Conservation (phyloP, 192 early-diverging fungal genomes). For the Chytriomyces sp. region DNA sequence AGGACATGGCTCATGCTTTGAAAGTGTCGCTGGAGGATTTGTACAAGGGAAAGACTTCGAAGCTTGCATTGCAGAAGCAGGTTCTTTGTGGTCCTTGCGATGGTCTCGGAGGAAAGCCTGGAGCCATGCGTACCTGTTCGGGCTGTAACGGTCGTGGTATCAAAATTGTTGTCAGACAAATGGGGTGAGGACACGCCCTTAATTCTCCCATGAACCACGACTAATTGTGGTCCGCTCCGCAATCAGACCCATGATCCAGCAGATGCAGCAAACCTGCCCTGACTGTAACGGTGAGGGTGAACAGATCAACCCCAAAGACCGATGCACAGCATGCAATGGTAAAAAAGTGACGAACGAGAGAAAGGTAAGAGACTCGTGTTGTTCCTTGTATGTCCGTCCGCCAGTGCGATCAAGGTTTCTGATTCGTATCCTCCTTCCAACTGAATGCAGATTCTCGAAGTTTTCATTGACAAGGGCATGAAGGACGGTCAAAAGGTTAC, state of each 20-base stretch:
- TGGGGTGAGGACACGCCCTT: constrained; percentile 51
- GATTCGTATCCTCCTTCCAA: not conserved
- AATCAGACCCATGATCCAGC: constrained; percentile 95
- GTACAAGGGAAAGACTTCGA: constrained; percentile 82
- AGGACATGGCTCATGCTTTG: constrained; percentile 88
- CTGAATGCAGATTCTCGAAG: constrained; percentile 78
- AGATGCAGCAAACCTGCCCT: constrained; percentile 96
- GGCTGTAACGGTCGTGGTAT: constrained; percentile 91
- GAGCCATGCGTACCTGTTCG: constrained; percentile 81
- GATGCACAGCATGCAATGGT: constrained; percentile 90
- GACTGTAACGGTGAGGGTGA: constrained; percentile 92
- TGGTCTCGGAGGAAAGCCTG: constrained; percentile 92
- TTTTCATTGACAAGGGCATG: constrained; percentile 98
- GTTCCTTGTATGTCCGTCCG: not conserved
- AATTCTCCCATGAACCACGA: too few relatives aligned
- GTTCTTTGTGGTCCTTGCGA: constrained; percentile 90
- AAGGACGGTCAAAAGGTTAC: constrained; percentile 92
- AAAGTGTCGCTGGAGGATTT: constrained; percentile 88
- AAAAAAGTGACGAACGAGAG: constrained; percentile 86
- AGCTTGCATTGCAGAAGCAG: constrained; percentile 95
- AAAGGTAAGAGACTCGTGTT: constrained; percentile 66
- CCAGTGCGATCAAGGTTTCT: constrained; percentile 7
- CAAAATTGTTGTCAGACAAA: constrained; percentile 86
- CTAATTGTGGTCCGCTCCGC: too few relatives aligned
- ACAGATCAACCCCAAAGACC: constrained; percentile 86